These are phyloP conservation scores for Tricholoma sp. DNA, from an alignment of 768 basidiomycete genomes.

Conservation along the genomic window DNA sequence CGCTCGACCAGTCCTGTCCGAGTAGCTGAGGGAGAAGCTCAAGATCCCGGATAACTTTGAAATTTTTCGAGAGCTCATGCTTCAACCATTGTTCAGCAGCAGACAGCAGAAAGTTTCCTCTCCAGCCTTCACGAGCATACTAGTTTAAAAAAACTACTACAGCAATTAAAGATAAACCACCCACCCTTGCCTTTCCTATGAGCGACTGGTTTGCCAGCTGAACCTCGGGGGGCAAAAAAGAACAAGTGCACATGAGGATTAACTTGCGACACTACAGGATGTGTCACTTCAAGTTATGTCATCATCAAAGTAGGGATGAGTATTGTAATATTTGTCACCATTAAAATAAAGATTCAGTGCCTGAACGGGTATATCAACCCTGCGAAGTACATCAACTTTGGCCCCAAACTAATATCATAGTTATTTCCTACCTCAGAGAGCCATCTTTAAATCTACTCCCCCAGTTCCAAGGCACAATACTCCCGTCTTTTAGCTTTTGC, in stretches of 20 bases:
- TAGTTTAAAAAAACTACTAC: not conserved
- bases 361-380: slow-evolving; percentile 94
- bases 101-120: slow-evolving; percentile 89
- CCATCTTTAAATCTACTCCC: slow-evolving; percentile 94
- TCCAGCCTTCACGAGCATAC: slow-evolving; percentile 57
- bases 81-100: slow-evolving; percentile 95
- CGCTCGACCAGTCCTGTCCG: slow-evolving; percentile 94
- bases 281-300: slow-evolving; percentile 53
- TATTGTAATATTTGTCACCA: slow-evolving; percentile 33
- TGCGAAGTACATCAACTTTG: slow-evolving; percentile 17
- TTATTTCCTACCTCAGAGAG: slow-evolving; percentile 62
- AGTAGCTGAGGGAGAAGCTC: slow-evolving; percentile 91
- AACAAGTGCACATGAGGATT: slow-evolving; percentile 92
- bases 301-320: slow-evolving; percentile 1
- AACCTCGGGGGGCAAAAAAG: slow-evolving; percentile 89
- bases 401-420: not conserved
- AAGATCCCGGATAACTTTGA: slow-evolving; percentile 95
- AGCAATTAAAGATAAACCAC: not conserved
- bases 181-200: slow-evolving; percentile 89
- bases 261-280: slow-evolving; percentile 91
- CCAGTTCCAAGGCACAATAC: slow-evolving; percentile 88
- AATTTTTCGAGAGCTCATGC: slow-evolving; percentile 93
- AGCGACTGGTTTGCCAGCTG: slow-evolving; percentile 88
- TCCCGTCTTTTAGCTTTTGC: slow-evolving; percentile 81
- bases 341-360: slow-evolving; percentile 86